Evolutionary conservation across 495 filamentous ascomycete genomes (phyloP), one percentile per base, ranked within the genome.

Genomic region (Hypoxylon rickii): DNA sequence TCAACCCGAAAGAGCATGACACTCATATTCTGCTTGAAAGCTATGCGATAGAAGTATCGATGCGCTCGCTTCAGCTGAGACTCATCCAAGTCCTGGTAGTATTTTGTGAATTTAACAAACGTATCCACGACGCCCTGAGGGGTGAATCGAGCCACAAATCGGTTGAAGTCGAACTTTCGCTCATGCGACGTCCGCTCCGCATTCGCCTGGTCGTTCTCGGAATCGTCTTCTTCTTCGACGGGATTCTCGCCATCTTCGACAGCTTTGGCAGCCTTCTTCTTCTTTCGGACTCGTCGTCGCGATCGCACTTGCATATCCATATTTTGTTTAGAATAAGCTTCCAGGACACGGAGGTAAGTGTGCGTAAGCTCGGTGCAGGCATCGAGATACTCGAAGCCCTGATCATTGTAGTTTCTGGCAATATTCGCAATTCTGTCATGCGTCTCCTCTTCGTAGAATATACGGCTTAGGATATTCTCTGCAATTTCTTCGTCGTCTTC

Each of bases 401-500:
- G 95, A 44, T 93, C 89, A 58, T 93, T 96, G 70, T 92, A 97
- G 13, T 83, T 83, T 56, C 89, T 79, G 0, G 90, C 76, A 24
- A 96, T 89, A 36, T 84, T 79, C 18, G 94, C 76, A 16, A 97
- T 82, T 5, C 89, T 78, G 55, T 97, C 93, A 64, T 97, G 89
- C 0, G 92, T 97, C 0, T 87, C 86, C 63, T 97, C 92, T 70
- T 99, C 95, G 73, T 99, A 97, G 69, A 99, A 99, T 1, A 99
- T 90, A 21, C 95, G 89, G 63, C 88, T 94, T 44, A 96, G 86
- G 32, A 96, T 96, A 57, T 98, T 99, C 63, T 99, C 93, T 3
- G 95, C 95, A 62, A 99, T 97, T 55, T 97, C 95, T 70, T 95
- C 89, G 61, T 99, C 90, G 7, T 97, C 95, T 55, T 97, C 93